These are phyloP conservation scores for Pleurotus ostreatus DNA, from an alignment of 768 basidiomycete genomes.

Conservation along the genomic window DNA sequence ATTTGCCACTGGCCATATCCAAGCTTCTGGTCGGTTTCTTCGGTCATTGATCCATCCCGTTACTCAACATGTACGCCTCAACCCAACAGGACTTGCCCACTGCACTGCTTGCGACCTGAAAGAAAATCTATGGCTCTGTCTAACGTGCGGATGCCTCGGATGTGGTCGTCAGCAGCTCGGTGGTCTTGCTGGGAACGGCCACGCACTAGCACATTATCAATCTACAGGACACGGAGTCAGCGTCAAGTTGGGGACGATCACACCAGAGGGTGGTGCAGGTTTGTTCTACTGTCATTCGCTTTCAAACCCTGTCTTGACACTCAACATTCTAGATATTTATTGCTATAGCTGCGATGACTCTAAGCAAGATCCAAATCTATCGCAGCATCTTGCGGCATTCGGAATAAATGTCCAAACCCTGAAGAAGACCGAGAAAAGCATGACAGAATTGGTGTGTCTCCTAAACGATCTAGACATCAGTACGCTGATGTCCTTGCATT, in stretches of 20 bases:
- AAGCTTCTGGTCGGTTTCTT: conserved; percentile 43
- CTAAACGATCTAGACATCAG: not conserved
- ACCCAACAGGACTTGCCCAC: conserved; percentile 62
- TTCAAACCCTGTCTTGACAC: not conserved
- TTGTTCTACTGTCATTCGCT: conserved; percentile 16
- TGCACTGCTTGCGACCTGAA: conserved; percentile 83
- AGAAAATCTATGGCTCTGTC: conserved; percentile 92
- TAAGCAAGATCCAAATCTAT: conserved; percentile 70
- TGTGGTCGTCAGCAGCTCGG: conserved; percentile 88
- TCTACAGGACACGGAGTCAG: conserved; percentile 72
- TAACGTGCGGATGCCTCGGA: conserved; percentile 85
- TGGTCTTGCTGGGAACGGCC: conserved; percentile 81
- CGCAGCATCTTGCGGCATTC: conserved; percentile 70
- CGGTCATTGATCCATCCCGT: not conserved
- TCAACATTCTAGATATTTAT: conserved; percentile 64
- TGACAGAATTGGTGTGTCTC: conserved; percentile 82
- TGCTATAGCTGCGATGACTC: conserved; percentile 91
- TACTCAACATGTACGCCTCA: not conserved
- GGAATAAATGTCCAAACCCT: conserved; percentile 83
- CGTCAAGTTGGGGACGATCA: conserved; percentile 95
- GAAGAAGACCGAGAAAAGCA: conserved; percentile 91
- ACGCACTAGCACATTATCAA: conserved; percentile 77
- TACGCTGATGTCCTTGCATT: not conserved
- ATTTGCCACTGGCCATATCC: conserved; percentile 40
- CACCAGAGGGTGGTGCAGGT: conserved; percentile 91